Percentiles rank a stretch among this genome's conserved stretches.
phyloP scores from a whole-genome alignment of 768 basidiomycete species.

The Kwoniella dejecticola region DNA sequence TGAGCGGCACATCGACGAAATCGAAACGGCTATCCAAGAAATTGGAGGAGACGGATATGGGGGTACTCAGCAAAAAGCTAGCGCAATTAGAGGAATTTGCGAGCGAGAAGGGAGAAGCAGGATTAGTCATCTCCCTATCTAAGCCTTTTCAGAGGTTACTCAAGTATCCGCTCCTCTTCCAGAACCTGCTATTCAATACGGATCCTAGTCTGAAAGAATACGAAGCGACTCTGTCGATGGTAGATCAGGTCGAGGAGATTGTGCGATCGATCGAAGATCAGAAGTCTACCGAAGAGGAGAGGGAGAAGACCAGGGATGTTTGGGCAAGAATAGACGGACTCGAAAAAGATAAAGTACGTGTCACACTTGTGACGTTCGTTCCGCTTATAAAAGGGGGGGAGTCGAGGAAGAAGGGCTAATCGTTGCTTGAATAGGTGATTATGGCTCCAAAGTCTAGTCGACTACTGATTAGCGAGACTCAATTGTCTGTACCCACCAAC shows the following conservation, averaged over 20 bases:
- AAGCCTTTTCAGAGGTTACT: conserved; percentile 96
- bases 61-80: conserved; percentile 23
- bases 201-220: conserved; percentile 97
- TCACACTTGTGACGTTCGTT: no score
- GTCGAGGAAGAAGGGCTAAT: not conserved
- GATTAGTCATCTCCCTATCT: conserved; percentile 88
- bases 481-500: conserved; percentile 54
- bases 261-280: conserved; percentile 97
- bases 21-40: conserved; percentile 22
- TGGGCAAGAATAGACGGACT: conserved; percentile 95
- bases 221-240: conserved; percentile 88
- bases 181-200: conserved; percentile 87
- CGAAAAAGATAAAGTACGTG: conserved; percentile 79
- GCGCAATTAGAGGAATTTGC: conserved; percentile 70
- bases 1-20: not conserved
- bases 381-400: no score
- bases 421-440: conserved; percentile 57
- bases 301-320: conserved; percentile 90
- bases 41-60: conserved; percentile 27
- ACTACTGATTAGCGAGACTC: conserved; percentile 75
- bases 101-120: conserved; percentile 84
- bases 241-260: conserved; percentile 93
- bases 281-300: conserved; percentile 93
- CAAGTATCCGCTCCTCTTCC: conserved; percentile 96
- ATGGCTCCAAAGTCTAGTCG: conserved; percentile 88